Conservation (phyloP, 495 filamentous ascomycete species). For the Trichoderma gamsii region DNA sequence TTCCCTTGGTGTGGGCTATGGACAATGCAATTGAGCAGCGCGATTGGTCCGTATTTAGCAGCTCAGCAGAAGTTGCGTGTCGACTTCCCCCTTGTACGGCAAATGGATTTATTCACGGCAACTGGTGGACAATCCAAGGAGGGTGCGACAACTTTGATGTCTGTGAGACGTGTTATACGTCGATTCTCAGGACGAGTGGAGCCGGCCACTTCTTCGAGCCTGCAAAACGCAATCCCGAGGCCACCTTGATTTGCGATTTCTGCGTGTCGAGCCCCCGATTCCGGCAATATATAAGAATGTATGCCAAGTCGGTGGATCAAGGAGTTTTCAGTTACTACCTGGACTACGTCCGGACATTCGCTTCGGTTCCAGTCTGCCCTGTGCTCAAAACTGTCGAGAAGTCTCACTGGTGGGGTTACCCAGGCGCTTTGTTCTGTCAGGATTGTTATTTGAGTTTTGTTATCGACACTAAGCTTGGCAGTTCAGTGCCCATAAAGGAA, state of each 20-base stretch:
- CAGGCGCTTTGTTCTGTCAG: neutral
- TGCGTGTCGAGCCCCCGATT: neutral
- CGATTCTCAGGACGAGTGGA: neutral
- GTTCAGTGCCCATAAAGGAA: neutral
- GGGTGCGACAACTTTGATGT: constrained; percentile 5
- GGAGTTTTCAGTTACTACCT: constrained; percentile 1
- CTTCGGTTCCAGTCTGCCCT: neutral
- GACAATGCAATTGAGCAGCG: neutral
- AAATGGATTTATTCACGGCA: neutral
- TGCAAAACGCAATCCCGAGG: neutral
- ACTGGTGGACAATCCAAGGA: constrained; percentile 2
- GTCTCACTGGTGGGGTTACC: neutral
- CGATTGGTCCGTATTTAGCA: neutral
- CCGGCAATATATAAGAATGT: neutral
- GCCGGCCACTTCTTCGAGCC: neutral
- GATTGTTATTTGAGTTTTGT: constrained; percentile 1
- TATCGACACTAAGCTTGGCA: neutral
- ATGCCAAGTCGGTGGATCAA: neutral
- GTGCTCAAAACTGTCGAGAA: neutral
- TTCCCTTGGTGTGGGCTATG: neutral
- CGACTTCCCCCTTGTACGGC: neutral
- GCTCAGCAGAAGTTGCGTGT: neutral
- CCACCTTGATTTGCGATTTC: neutral
- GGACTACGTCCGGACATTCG: neutral
- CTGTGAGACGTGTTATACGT: neutral